phyloP scores from a whole-genome alignment of 805 yeast genomes.

The Wickerhamomyces xylosicus region DNA sequence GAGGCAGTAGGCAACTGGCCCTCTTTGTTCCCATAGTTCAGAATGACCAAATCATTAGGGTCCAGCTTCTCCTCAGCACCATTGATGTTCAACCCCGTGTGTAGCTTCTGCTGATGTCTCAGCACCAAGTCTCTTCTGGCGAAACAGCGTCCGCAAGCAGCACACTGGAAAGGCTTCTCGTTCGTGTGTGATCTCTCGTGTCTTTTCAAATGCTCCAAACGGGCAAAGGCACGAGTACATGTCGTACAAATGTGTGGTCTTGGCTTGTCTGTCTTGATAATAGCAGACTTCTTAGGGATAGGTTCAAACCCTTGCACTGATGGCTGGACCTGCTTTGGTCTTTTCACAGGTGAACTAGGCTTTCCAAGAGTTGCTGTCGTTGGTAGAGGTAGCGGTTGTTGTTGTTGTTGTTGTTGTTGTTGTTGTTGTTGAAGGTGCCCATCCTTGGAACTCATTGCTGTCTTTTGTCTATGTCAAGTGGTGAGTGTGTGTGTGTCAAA shows the following conservation, averaged over 20 bases:
- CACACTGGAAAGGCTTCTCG: conserved; percentile 93
- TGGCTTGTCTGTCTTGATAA: conserved; percentile 85
- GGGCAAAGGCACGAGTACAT: conserved; percentile 92
- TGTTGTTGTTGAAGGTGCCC: too few relatives aligned
- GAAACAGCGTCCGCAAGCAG: conserved; percentile 92
- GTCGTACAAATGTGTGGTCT: conserved; percentile 85
- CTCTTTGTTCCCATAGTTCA: conserved; percentile 28
- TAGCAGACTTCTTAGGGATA: conserved; percentile 76
- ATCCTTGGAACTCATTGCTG: too few relatives aligned
- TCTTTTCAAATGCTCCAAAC: conserved; percentile 87
- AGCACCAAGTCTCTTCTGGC: conserved; percentile 83
- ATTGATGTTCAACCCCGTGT: conserved; percentile 29
- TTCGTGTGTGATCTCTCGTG: conserved; percentile 93
- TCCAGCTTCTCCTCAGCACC: conserved; percentile 20
- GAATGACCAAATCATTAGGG: conserved; percentile 17
- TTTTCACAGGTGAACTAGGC: conserved; percentile 3
- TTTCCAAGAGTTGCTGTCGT: too few relatives aligned
- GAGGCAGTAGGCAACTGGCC: conserved; percentile 24
- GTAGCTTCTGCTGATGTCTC: conserved; percentile 92
- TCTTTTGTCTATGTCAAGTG: too few relatives aligned
- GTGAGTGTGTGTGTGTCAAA: too few relatives aligned
- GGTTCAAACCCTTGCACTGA: conserved; percentile 38
- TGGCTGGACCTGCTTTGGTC: conserved; percentile 15
- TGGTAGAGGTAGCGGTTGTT: too few relatives aligned
- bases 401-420: too few relatives aligned